Evolutionary conservation across 331 rosid genomes (phyloP).

Genomic region (Spiraea crenata): DNA sequence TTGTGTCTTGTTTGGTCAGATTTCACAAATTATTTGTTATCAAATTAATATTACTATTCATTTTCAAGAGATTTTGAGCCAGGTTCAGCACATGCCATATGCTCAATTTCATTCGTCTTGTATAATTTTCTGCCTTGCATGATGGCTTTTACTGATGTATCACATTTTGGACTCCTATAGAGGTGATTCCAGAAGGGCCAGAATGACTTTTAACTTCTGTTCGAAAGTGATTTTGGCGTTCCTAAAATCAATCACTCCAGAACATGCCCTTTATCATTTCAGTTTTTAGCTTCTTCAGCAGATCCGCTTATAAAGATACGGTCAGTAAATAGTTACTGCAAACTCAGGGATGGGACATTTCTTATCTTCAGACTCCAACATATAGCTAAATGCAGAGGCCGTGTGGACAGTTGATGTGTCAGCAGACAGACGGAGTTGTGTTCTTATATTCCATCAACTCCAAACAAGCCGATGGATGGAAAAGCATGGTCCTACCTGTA

Average conservation of each 20-base stretch:
- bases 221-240: too few species aligned
- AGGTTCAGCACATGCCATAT: too few species aligned
- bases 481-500: background rate
- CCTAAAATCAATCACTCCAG: too few species aligned
- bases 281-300: background rate
- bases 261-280: too few species aligned
- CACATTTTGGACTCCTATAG: too few species aligned
- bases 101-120: background rate
- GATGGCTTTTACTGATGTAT: background rate
- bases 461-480: conserved; percentile 1
- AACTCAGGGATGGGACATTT: background rate
- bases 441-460: background rate
- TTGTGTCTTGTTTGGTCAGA: conserved; percentile 24
- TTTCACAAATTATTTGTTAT: conserved; percentile 2
- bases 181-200: too few species aligned
- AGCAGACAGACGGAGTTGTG: background rate
- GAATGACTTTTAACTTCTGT: too few species aligned
- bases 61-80: background rate
- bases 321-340: background rate
- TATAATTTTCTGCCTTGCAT: background rate
- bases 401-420: background rate
- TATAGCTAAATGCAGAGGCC: background rate
- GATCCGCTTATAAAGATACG: background rate
- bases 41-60: background rate
- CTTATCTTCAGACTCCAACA: background rate